phyloP scores from a whole-genome alignment of 495 filamentous ascomycete species.

The Niebla homalea region DNA sequence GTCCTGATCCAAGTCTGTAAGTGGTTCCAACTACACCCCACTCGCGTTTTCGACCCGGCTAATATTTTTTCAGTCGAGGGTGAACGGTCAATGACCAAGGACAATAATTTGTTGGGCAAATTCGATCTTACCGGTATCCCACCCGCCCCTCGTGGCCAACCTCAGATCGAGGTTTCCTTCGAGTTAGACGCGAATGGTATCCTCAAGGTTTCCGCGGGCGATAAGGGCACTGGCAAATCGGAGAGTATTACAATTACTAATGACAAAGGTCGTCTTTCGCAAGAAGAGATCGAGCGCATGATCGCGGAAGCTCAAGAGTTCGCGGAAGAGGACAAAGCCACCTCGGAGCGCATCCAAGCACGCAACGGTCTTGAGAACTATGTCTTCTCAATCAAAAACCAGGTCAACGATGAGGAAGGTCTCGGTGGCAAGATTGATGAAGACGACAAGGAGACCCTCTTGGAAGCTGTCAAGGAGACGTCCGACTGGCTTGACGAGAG shows the following conservation, averaged over 20 bases:
- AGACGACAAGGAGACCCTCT: constrained; percentile 95
- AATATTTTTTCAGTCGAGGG: constrained; percentile 49
- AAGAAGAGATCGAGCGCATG: constrained; percentile 98
- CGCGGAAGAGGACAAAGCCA: constrained; percentile 97
- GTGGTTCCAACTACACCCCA: constrained; percentile 3
- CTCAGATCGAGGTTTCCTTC: constrained; percentile 96
- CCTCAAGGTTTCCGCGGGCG: constrained; percentile 84
- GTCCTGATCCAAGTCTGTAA: constrained; percentile 88
- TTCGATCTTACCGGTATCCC: constrained; percentile 96
- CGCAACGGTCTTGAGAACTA: constrained; percentile 95
- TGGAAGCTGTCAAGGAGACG: constrained; percentile 94
- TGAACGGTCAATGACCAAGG: constrained; percentile 90
- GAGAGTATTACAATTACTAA: constrained; percentile 98
- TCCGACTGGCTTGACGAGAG: constrained; percentile 98
- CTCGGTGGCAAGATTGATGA: constrained; percentile 96
- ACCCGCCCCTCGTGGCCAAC: constrained; percentile 86
- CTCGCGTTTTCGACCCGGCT: neutral
- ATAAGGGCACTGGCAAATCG: constrained; percentile 94
- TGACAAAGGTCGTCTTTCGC: constrained; percentile 90
- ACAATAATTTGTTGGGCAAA: constrained; percentile 94
- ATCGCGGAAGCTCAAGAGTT: constrained; percentile 94
- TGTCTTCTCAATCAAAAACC: constrained; percentile 96
- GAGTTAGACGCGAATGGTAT: constrained; percentile 97
- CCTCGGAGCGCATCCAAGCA: constrained; percentile 83
- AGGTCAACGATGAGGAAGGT: constrained; percentile 93